Evolutionary conservation across 1,284 basidiomycete species (phyloP), one percentile per base, ranked within the genome.

Genomic region (Pseudomicrostroma phylloplanum): DNA sequence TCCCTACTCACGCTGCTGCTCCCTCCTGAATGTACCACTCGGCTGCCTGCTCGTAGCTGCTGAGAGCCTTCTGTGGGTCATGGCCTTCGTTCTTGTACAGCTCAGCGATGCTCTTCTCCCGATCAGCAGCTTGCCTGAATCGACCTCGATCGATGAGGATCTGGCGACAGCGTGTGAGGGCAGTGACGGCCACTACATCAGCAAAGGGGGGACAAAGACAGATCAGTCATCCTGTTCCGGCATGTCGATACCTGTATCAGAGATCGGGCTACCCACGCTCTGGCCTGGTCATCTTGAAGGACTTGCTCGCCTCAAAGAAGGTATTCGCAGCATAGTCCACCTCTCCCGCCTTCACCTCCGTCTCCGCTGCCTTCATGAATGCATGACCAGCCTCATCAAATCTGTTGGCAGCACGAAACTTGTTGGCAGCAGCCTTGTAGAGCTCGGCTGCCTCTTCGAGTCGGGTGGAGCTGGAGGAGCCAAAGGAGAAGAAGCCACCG

Each of bases 1-100:
- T 42, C 41, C 9, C 11, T 42, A 85, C 89, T 80, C 80, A 96
- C 92, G 94, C 93, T 71, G 86, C 85, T 6, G 96, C 92, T 81
- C 96, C 93, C 81, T 98, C 96, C 78, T 94, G 90, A 41, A 88
- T 84, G 82, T 98, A 98, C 92, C 94, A 96, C 55, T 96, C 90
- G n/a, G 88, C 94, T 8, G 96, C 94, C 57, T 89, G 85, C 76
- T 90, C 89, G 78, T 88, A 96, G 78, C 90, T 91, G 66, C 96
- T 90, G 73, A 93, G 87, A 49, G 92, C 94, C 72, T 86, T 87
- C 13, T 84, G 83, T 55, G 92, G 81, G 79, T 92, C 88, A 64
- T 85, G 83, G 13, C 81, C 82, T 59, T 84, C 84, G 73, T 91
- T 88, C 48, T 93, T 86, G 81, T 92, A 89, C 69, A 98, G 91